Evolutionary conservation across 2,329 filamentous ascomycete species (phyloP), one percentile per base, ranked within the genome.

Genomic region (Anisogramma anomala): DNA sequence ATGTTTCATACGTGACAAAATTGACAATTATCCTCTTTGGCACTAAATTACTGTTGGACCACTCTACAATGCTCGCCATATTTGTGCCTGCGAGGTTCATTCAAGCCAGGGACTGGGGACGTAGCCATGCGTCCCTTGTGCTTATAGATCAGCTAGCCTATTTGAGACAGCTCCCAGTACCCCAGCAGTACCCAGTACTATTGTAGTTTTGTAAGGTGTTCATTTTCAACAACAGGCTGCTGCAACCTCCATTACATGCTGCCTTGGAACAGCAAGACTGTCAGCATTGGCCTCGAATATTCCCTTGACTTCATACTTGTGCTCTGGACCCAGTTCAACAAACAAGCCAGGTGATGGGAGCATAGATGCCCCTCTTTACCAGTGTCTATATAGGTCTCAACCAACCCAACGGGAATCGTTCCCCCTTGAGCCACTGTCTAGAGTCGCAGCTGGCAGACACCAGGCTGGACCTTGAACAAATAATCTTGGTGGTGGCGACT

Each of bases 141-240:
- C 18, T 20, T 15, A n/a, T n/a, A 9, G 8, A 27, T 27, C 25
- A 17, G 18, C 44, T 47, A 47, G 26, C 44, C 44, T 39, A 14
- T 35, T 47, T 41, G 20, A 41, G 41, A 47, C 18, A 47, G 44
- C 44, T 47, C 19, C 41, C 18, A 41, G 18, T 34, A n/a, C n/a
- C n/a, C n/a, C n/a, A n/a, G n/a, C n/a, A n/a, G n/a, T n/a, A n/a
- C n/a, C n/a, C n/a, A n/a, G n/a, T n/a, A n/a, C n/a, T n/a, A n/a
- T n/a, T n/a, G n/a, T n/a, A n/a, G 41, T 33, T 32, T 17, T 17
- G 38, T 33, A 23, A 47, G 42, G 45, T 47, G 45, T 44, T 44
- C 42, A 41, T 38, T 47, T 47, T 35, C 38, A 33, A 33, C n/a
- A 19, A 28, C 33, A 2, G 20, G 28, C 18, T 37, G 14, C 26